Conservation (phyloP, 192 early-diverging fungal genomes). For the Entophlyctis luteolus region DNA sequence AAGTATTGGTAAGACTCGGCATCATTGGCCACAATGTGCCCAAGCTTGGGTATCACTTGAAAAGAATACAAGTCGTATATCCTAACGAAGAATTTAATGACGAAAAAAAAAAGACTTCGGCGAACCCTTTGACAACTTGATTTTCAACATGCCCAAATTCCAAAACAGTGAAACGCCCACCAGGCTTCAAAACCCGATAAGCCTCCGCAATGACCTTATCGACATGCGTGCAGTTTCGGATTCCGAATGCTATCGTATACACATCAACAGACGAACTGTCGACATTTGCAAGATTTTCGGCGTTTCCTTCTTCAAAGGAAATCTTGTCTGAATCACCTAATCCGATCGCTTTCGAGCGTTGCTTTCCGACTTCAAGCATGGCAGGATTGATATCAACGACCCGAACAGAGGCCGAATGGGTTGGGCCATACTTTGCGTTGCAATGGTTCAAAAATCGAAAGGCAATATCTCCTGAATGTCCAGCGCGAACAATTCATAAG, state of each 20-base stretch:
- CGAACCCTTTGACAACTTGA: conserved; percentile 75
- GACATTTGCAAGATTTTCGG: conserved; percentile 75
- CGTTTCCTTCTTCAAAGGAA: conserved; percentile 79
- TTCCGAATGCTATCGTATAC: conserved; percentile 97
- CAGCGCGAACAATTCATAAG: not conserved
- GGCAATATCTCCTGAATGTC: conserved; percentile 79
- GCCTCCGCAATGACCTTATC: conserved; percentile 86
- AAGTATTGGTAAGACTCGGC: conserved; percentile 93
- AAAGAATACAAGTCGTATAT: conserved; percentile 93
- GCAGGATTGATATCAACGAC: conserved; percentile 95
- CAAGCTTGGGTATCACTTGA: conserved; percentile 84
- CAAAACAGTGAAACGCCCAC: conserved; percentile 92
- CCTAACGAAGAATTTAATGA: conserved; percentile 35
- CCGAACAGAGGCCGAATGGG: conserved; percentile 60
- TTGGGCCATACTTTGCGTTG: conserved; percentile 61
- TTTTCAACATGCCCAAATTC: conserved; percentile 90
- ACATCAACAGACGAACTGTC: conserved; percentile 77
- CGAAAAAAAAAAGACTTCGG: not conserved
- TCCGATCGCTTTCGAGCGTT: conserved; percentile 47
- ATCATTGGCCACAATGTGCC: conserved; percentile 83
- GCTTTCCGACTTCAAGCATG: conserved; percentile 87
- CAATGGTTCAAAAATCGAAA: conserved; percentile 89
- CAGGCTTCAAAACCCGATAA: conserved; percentile 88
- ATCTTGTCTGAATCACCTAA: conserved; percentile 52
- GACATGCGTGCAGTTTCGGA: conserved; percentile 93